These are phyloP conservation scores for Atkinsonella texensis DNA, from an alignment of 2,329 filamentous ascomycete species.

Conservation along the genomic window DNA sequence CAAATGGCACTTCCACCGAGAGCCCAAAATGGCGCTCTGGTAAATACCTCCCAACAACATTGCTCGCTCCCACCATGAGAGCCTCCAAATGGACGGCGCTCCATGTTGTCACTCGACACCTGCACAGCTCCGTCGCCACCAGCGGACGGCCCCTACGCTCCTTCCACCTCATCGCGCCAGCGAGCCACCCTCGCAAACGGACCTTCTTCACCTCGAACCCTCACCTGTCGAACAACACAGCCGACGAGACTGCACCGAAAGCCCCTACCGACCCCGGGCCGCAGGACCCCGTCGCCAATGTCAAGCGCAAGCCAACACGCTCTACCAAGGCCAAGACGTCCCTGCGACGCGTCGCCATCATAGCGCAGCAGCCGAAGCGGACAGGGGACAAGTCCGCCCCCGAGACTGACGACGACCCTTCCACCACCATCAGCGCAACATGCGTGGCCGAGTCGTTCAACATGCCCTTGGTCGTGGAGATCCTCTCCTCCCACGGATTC, in stretches of 20 bases:
- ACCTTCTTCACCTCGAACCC: constrained; percentile 57
- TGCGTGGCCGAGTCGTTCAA: constrained; percentile 53
- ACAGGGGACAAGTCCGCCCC: constrained; percentile 19
- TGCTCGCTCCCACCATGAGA: constrained; percentile 18
- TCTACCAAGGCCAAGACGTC: constrained; percentile 52
- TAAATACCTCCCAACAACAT: neutral
- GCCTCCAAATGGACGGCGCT: constrained; percentile 20
- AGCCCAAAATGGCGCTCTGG: neutral
- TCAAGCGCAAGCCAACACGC: constrained; percentile 36
- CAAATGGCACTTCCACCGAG: too few species aligned
- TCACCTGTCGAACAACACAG: constrained; percentile 28
- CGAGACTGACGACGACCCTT: constrained; percentile 21
- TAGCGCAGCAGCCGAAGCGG: constrained; percentile 55
- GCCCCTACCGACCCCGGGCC: constrained; percentile 1
- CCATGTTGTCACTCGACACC: constrained; percentile 17
- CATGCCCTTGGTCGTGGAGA: constrained; percentile 47
- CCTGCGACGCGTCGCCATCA: constrained; percentile 72
- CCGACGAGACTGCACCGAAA: constrained; percentile 8
- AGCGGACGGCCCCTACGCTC: constrained; percentile 18
- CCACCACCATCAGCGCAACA: constrained; percentile 42
- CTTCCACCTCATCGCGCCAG: constrained; percentile 35
- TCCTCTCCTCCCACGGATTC: constrained; percentile 47
- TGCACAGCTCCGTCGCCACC: constrained; percentile 18
- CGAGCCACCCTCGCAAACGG: constrained; percentile 39
- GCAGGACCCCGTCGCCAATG: constrained; percentile 12